Evolutionary conservation across 2,329 filamentous ascomycete genomes (phyloP).

Genomic region (Myriosclerotinia scirpicola): DNA sequence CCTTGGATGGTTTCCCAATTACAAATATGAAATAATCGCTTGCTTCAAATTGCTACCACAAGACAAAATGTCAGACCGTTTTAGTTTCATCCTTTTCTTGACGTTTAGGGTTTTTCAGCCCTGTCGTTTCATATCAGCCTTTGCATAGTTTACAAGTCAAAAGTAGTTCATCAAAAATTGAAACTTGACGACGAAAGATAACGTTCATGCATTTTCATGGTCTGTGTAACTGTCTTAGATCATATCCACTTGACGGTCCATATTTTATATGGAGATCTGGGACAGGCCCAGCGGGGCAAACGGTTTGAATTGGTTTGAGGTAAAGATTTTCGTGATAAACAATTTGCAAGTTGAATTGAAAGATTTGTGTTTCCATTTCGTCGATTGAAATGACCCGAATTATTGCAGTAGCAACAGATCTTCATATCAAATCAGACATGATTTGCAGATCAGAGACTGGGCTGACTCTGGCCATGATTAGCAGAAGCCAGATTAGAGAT

Average conservation of each 20-base stretch:
- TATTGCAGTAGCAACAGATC: not conserved
- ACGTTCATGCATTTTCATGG: conserved; percentile 9
- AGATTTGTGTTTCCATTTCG: not conserved
- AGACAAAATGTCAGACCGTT: not conserved
- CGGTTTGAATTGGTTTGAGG: not conserved
- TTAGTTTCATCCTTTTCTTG: not conserved
- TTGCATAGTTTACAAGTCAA: not conserved
- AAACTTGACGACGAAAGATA: conserved; percentile 2
- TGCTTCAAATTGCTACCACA: not conserved
- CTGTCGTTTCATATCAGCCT: not conserved
- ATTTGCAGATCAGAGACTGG: not conserved
- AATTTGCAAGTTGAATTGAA: not conserved
- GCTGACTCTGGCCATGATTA: not conserved
- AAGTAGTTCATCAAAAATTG: not conserved
- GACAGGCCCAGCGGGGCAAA: not conserved
- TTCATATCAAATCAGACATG: not conserved
- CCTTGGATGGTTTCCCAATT: not conserved
- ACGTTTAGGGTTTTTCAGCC: not conserved
- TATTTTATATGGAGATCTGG: not conserved
- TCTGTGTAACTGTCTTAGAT: not conserved
- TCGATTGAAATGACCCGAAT: not conserved
- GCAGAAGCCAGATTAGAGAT: not conserved
- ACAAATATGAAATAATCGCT: not conserved
- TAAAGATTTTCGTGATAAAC: not conserved
- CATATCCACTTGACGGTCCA: not conserved